Percentiles rank a stretch among this genome's conserved stretches.
These are phyloP conservation scores for Brasenia schreberi DNA, from an alignment of 164 flowering plant genomes.

Conservation along the genomic window DNA sequence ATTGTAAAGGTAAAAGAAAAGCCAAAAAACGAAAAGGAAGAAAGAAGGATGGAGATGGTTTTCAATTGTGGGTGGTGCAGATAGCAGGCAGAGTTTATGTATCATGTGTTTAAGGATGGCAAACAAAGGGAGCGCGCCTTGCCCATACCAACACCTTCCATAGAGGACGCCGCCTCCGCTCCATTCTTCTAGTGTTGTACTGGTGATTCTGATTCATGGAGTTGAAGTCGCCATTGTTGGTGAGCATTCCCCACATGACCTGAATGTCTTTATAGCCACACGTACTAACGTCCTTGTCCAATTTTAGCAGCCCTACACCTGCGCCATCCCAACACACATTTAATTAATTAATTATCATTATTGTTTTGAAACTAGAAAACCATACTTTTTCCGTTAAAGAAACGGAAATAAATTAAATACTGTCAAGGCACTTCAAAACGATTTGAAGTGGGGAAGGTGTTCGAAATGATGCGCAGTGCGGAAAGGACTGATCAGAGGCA, in stretches of 20 bases:
- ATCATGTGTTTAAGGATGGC: neutral
- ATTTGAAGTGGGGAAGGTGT: no score
- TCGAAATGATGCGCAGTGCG: no score
- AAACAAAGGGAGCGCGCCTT: neutral
- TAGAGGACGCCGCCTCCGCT: neutral
- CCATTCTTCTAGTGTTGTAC: neutral
- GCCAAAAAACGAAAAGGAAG: neutral
- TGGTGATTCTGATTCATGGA: neutral
- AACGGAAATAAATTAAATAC: neutral
- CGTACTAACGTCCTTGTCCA: neutral
- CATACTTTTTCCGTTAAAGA: neutral
- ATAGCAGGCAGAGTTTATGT: no score
- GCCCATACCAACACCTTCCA: neutral
- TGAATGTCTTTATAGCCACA: neutral
- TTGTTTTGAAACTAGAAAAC: neutral
- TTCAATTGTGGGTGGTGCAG: neutral
- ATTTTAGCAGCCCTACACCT: neutral
- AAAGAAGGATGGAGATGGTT: neutral
- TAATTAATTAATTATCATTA: neutral
- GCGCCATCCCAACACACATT: neutral
- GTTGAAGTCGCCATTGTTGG: neutral
- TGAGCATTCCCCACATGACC: conserved; percentile 2
- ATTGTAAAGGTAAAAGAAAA: neutral
- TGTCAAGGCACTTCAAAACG: no score
- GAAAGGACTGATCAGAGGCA: no score